Evolutionary conservation across 2,329 filamentous ascomycete species (phyloP), one percentile per base, ranked within the genome.

Genomic region (Ophiosphaerella korrae): DNA sequence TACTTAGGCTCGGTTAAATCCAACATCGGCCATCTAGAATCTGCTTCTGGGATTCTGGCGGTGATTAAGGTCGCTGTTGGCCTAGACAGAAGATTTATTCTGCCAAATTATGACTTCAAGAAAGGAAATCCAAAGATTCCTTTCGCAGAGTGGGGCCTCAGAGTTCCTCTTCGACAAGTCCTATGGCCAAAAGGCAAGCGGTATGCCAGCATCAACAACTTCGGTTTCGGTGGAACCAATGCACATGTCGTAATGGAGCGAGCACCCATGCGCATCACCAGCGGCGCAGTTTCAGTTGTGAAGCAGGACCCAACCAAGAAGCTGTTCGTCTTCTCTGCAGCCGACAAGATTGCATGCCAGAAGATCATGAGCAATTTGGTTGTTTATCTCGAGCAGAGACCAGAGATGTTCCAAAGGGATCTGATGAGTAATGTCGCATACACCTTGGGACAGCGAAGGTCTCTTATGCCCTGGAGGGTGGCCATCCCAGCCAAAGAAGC

Each of bases 161-260:
- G 60, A 14, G 57, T 63, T 14, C 42, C 58, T 16, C 56, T 32
- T 14, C 45, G 43, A 3, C 54, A 59, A 29, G 14, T 38, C 8
- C 62, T 62, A 9, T 58, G 55, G 66, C 66, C 66, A 1, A 45
- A 36, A 9, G 61, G 62, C 2, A 62, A 64, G 35, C 52, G 54
- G 32, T 71, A 75, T 24, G 77, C 76, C 3, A 76, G 75, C 31
- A 70, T 82, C 1, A 80, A 79, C 47, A 74, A 74, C 13, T 82
- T 81, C 52, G 78, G 76, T 1, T 75, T 74, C 41, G 74, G 76
- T 5, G 77, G 76, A 5, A 73, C 77, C 1, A 78, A 68, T 32
- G 29, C 7, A 33, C 39, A 41, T 41, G 24, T 41, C 24, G 24
- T 41, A 32, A 24, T 26, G 11, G 18, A 18, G 18, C 18, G 18